Evolutionary conservation across 352 stramenopile species (phyloP), one percentile per base, ranked within the genome.

Genomic region (Achlya hypogyna): DNA sequence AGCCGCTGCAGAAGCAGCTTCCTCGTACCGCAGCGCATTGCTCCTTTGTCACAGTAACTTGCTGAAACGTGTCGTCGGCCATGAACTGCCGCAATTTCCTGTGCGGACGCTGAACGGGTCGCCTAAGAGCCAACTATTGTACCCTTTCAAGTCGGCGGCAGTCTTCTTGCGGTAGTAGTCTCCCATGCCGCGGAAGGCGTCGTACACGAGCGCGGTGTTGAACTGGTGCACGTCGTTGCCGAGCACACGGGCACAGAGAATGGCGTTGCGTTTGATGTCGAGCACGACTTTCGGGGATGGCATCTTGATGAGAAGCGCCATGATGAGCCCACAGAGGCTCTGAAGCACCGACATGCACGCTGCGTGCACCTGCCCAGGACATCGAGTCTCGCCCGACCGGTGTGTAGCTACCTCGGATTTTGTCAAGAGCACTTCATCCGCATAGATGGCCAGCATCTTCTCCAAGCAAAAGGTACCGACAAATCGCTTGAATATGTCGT

Each of bases 401-500:
- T 53, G 20, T 27, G 22, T 14, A 20, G 22, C 12, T 42, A 53
- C 43, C 59, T 66, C 59, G 38, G 89, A 80, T 72, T 91, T 91
- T 65, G 81, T 82, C 9, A 91, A 63, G 20, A 91, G 74, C 0
- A 78, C 78, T 53, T 86, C 81, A 51, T 84, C 77, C 8, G 84
- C 86, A 68, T 90, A 87, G 4, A 79, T 76, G 73, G 80, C 88
- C 3, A 92, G 70, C 40, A 89, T 59, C 29, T 89, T 81, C 56
- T 92, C 84, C 29, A 92, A 71, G 54, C 81, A 89, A 54, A 92
- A 90, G 1, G 81, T 68, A 0, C 84, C 84, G 1, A 79, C 84
- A 42, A 92, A 67, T 59, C 88, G 89, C 56, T 86, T 86, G 63
- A 90, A 88, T 0, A 92, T 71, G n/a, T 87, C 81, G n/a, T 89